phyloP scores from a whole-genome alignment of 495 filamentous ascomycete species.

The Aspergillus saccharolyticus region DNA sequence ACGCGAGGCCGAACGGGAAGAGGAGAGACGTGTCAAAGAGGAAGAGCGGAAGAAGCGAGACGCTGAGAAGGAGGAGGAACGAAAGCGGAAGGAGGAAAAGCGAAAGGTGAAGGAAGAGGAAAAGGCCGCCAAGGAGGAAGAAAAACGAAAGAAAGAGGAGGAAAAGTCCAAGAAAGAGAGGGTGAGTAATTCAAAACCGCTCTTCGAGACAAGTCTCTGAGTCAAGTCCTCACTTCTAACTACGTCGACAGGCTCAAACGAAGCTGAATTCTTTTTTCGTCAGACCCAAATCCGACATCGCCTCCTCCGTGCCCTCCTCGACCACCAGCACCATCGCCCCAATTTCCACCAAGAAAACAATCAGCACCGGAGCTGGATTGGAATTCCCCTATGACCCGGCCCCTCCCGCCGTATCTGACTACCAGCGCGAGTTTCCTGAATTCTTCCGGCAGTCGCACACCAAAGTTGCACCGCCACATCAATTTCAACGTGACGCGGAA shows the following conservation, averaged over 20 bases:
- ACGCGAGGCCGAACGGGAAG: constrained; percentile 34
- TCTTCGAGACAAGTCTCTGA: background rate
- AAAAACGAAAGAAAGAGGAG: constrained; percentile 41
- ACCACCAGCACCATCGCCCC: constrained; percentile 19
- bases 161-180: constrained; percentile 64
- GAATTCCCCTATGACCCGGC: constrained; percentile 14
- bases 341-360: constrained; percentile 17
- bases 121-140: constrained; percentile 39
- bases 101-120: constrained; percentile 61
- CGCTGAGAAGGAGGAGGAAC: constrained; percentile 28
- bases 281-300: constrained; percentile 33
- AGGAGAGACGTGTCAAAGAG: constrained; percentile 40
- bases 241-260: constrained; percentile 45
- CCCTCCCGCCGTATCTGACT: constrained; percentile 46
- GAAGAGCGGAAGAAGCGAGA: constrained; percentile 34
- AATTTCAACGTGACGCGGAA: constrained; percentile 53
- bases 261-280: constrained; percentile 58
- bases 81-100: constrained; percentile 35
- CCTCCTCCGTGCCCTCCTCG: constrained; percentile 17
- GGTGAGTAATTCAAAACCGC: constrained; percentile 37
- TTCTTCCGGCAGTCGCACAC: constrained; percentile 72
- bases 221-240: background rate
- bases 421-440: constrained; percentile 66
- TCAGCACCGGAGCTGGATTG: constrained; percentile 10
- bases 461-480: constrained; percentile 50